Percentiles rank a stretch among this genome's conserved stretches.
Conservation (phyloP, 2,329 filamentous ascomycete species). For the Colletotrichum theobromicola region DNA sequence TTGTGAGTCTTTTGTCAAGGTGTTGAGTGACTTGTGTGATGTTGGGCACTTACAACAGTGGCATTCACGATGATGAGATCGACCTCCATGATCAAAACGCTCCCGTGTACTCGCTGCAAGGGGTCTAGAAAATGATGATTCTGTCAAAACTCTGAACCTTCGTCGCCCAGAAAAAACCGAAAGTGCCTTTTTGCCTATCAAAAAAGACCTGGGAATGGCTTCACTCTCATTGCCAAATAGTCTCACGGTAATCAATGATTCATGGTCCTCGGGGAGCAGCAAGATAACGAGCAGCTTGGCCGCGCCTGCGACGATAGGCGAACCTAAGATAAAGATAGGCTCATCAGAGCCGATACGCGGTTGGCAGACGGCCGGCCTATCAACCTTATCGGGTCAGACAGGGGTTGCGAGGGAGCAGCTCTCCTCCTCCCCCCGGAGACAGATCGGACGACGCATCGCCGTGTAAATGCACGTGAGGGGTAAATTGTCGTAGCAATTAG, state of each 20-base stretch:
- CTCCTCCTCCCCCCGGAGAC: background rate
- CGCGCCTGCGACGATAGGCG: background rate
- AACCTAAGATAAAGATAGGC: slow-evolving; percentile 4
- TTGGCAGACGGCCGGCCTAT: background rate
- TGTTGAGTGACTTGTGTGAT: background rate
- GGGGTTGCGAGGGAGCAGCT: background rate
- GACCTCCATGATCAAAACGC: background rate
- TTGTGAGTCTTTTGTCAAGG: background rate
- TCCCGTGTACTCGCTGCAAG: background rate
- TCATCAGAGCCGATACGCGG: background rate
- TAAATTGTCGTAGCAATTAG: background rate
- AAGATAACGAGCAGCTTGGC: background rate
- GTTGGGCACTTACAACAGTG: slow-evolving; percentile 1
- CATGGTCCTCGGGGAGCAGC: background rate
- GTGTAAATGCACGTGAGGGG: background rate
- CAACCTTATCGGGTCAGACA: background rate
- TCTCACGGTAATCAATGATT: background rate
- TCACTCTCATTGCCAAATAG: background rate
- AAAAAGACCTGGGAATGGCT: background rate
- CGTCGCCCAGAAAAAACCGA: background rate
- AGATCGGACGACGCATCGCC: background rate
- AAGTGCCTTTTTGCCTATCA: background rate
- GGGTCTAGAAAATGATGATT: background rate
- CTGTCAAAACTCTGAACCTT: background rate
- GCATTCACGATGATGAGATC: slow-evolving; percentile 11